These are phyloP conservation scores for Aspergillus floridensis DNA, from an alignment of 2,329 filamentous ascomycete species.

Conservation along the genomic window DNA sequence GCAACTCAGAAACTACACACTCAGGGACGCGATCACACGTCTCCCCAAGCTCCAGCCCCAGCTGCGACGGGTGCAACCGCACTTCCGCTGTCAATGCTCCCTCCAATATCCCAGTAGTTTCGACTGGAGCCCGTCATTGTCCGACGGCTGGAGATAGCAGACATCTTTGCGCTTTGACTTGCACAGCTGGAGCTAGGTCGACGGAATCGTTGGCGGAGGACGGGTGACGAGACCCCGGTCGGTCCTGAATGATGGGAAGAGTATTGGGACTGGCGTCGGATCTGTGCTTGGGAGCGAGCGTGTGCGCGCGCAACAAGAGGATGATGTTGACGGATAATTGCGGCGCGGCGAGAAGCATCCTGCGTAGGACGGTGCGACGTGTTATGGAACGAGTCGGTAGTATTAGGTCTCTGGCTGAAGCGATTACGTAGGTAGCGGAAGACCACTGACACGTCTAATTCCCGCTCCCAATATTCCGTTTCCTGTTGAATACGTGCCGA, in stretches of 20 bases:
- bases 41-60: constrained; percentile 76
- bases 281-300: constrained; percentile 48
- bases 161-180: constrained; percentile 80
- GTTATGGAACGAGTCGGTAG: constrained; percentile 33
- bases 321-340: constrained; percentile 83
- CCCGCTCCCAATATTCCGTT: constrained; percentile 85
- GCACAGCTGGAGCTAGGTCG: constrained; percentile 68
- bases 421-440: constrained; percentile 81
- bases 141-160: constrained; percentile 64
- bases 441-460: constrained; percentile 85
- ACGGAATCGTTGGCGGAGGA: constrained; percentile 46
- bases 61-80: constrained; percentile 66
- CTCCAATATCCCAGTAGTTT: constrained; percentile 91
- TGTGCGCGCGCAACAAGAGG: constrained; percentile 68
- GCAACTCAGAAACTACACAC: neutral
- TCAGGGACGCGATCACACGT: constrained; percentile 34
- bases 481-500: constrained; percentile 51
- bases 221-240: constrained; percentile 32
- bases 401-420: constrained; percentile 56
- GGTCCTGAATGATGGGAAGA: constrained; percentile 26
- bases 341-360: constrained; percentile 72
- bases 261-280: constrained; percentile 51
- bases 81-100: constrained; percentile 72
- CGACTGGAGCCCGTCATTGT: constrained; percentile 62
- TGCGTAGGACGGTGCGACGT: constrained; percentile 48